Evolutionary conservation across 2,329 filamentous ascomycete genomes (phyloP).

Genomic region (Verticillium nonalfalfae): DNA sequence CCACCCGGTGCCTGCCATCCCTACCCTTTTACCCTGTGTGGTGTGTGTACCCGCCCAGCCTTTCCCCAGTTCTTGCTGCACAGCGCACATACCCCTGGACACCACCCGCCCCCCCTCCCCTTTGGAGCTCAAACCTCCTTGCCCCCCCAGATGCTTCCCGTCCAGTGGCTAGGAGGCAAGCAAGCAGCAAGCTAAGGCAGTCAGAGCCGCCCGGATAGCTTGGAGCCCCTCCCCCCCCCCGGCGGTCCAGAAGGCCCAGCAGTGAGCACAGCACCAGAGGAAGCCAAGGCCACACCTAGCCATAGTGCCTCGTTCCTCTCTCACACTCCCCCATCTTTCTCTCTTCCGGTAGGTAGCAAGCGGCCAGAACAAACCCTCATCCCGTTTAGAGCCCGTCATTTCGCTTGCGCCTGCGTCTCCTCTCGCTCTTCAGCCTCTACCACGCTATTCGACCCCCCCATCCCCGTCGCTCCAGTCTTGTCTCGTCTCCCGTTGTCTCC

Average conservation of each 20-base stretch:
- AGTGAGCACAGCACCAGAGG: background rate
- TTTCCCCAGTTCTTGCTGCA: constrained; percentile 3
- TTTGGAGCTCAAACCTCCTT: background rate
- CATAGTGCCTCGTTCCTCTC: background rate
- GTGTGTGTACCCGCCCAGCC: constrained; percentile 20
- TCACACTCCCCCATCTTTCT: too few relatives aligned
- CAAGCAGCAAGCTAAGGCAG: background rate
- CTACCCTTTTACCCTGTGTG: background rate
- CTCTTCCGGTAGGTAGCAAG: too few relatives aligned
- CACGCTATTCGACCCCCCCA: background rate
- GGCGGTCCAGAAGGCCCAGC: background rate
- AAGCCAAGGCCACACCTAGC: constrained; percentile 15
- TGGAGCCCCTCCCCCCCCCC: background rate
- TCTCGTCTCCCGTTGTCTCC: background rate
- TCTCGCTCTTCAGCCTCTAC: constrained; percentile 36
- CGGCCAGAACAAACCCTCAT: background rate
- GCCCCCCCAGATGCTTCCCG: background rate
- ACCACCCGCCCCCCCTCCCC: background rate
- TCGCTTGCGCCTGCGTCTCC: constrained; percentile 38
- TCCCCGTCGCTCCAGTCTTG: background rate
- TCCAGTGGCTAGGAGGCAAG: background rate
- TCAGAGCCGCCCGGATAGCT: background rate
- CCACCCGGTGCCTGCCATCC: constrained; percentile 20
- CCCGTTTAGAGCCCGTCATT: constrained; percentile 38
- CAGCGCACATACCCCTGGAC: background rate